phyloP scores from a whole-genome alignment of 2,329 filamentous ascomycete species.

The Lizonia empirigonia region DNA sequence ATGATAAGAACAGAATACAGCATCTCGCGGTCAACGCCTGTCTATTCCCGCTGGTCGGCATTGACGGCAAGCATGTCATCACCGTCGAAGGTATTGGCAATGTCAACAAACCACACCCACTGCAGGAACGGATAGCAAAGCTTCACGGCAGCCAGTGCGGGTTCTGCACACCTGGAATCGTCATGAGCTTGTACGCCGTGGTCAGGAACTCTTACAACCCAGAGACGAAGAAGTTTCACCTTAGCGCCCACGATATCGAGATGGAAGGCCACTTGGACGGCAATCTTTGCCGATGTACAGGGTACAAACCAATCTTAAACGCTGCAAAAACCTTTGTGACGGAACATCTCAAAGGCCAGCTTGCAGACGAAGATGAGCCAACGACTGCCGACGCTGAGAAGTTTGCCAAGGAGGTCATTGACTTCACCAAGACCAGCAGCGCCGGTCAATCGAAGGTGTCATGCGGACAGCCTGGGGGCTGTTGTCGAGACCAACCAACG shows the following conservation, averaged over 20 bases:
- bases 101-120: conserved; percentile 80
- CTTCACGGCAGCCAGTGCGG: conserved; percentile 90
- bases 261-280: conserved; percentile 73
- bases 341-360: conserved; percentile 53
- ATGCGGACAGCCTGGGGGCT: conserved; percentile 47
- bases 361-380: conserved; percentile 52
- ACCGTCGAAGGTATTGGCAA: conserved; percentile 94
- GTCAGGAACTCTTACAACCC: conserved; percentile 68
- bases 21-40: conserved; percentile 96
- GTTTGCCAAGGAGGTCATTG: conserved; percentile 33
- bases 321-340: conserved; percentile 86
- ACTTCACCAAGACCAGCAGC: conserved; percentile 31
- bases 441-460: conserved; percentile 36
- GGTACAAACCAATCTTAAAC: conserved; percentile 89
- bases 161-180: conserved; percentile 95
- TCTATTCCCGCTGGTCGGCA: conserved; percentile 83
- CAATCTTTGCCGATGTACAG: conserved; percentile 91
- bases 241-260: conserved; percentile 46
- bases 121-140: conserved; percentile 88
- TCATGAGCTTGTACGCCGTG: conserved; percentile 89
- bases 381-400: conserved; percentile 57
- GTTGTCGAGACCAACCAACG: conserved; percentile 39
- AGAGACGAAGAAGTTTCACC: conserved; percentile 41
- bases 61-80: conserved; percentile 97
- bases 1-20: conserved; percentile 82